phyloP scores from a whole-genome alignment of 805 yeast genomes.

The Yarrowia sp. region DNA sequence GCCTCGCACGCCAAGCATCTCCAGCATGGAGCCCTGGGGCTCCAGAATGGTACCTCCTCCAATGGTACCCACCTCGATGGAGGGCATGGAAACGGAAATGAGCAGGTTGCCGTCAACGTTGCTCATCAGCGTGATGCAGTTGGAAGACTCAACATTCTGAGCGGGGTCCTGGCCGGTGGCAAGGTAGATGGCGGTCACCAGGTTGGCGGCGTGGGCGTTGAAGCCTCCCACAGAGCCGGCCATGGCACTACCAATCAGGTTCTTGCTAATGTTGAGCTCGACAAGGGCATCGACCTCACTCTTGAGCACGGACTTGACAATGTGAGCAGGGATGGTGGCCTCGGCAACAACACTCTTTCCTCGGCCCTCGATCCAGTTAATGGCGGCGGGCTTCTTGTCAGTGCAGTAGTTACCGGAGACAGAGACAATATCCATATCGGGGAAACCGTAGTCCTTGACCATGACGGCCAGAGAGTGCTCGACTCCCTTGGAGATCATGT shows the following conservation, averaged over 20 bases:
- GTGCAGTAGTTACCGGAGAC: constrained; percentile 97
- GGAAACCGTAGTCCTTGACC: constrained; percentile 87
- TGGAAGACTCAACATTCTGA: constrained; percentile 95
- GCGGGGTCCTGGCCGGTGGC: constrained; percentile 99
- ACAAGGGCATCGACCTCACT: constrained; percentile 91
- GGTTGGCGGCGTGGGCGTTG: constrained; percentile 96
- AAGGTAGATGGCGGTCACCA: constrained; percentile 88
- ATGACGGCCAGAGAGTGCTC: constrained; percentile 80
- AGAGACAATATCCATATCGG: constrained; percentile 88
- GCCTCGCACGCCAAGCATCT: constrained; percentile 89
- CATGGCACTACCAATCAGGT: constrained; percentile 94
- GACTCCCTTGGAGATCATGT: constrained; percentile 98
- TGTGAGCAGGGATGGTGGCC: constrained; percentile 79
- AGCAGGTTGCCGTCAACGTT: constrained; percentile 75
- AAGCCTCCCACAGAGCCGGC: constrained; percentile 98
- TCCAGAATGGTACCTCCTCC: constrained; percentile 98
- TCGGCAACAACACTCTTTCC: constrained; percentile 98
- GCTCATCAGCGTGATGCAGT: constrained; percentile 94
- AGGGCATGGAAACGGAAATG: constrained; percentile 98
- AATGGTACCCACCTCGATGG: constrained; percentile 97
- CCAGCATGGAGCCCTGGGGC: constrained; percentile 96
- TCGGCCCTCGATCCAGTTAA: constrained; percentile 99
- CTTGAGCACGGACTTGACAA: constrained; percentile 78
- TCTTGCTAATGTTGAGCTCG: constrained; percentile 83
- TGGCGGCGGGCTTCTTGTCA: constrained; percentile 96